phyloP scores from a whole-genome alignment of 2,329 filamentous ascomycete genomes.

The Verticillium nonalfalfae region DNA sequence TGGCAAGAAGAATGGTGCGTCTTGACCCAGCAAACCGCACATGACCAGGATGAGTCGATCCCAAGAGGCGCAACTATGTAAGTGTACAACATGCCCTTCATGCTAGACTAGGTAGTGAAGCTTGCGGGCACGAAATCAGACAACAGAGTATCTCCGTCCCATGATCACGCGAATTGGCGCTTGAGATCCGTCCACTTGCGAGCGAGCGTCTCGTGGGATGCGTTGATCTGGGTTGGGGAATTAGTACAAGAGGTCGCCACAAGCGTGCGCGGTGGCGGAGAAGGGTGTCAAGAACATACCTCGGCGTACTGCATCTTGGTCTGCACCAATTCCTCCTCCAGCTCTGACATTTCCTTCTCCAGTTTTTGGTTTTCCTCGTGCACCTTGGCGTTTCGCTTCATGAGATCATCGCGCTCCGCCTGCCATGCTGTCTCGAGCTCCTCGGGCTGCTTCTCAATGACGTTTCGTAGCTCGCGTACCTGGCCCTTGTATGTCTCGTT shows the following conservation, averaged over 20 bases:
- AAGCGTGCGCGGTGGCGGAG: not conserved
- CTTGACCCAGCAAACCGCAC: not conserved
- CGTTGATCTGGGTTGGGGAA: slow-evolving; percentile 51
- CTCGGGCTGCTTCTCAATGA: slow-evolving; percentile 83
- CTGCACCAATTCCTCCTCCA: slow-evolving; percentile 86
- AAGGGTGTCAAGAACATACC: slow-evolving; percentile 49
- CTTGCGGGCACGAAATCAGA: too few relatives aligned
- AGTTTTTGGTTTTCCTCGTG: slow-evolving; percentile 86
- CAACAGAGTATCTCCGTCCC: slow-evolving; percentile 2
- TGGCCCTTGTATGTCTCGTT: slow-evolving; percentile 85
- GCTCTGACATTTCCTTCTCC: slow-evolving; percentile 84
- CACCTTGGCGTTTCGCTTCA: slow-evolving; percentile 87
- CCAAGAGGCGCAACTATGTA: not conserved
- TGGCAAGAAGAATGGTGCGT: not conserved
- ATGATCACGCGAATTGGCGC: slow-evolving; percentile 42
- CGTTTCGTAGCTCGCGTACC: slow-evolving; percentile 74
- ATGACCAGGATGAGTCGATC: not conserved
- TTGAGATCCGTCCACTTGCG: slow-evolving; percentile 74
- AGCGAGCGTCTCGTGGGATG: slow-evolving; percentile 63
- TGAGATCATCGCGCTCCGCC: slow-evolving; percentile 82
- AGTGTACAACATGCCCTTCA: not conserved
- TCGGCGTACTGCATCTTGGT: slow-evolving; percentile 95
- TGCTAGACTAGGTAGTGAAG: not conserved
- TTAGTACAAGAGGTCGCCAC: not conserved
- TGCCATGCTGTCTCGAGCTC: slow-evolving; percentile 80